Evolutionary conservation across 306 rosid species (phyloP), one percentile per base, ranked within the genome.

Genomic region (Vicia faba): DNA sequence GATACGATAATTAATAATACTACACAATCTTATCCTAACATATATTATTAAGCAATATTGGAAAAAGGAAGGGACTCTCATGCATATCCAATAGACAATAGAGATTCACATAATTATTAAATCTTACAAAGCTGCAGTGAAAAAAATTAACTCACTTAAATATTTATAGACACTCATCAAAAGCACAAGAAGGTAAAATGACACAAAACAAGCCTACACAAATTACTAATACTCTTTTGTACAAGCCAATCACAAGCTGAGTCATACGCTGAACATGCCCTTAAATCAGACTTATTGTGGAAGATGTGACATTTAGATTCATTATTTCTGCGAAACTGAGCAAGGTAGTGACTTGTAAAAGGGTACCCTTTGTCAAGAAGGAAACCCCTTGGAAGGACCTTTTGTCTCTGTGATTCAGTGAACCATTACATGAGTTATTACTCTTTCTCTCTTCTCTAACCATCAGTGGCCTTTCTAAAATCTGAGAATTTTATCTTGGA

Each of bases 21-120:
- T 19, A 40, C 12, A 28, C 11, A 26, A 61, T 18, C 19, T 23
- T 15, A 61, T 26, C 48, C 33, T 3, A 69, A 56, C 33, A 39
- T 45, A 35, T 18, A 48, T 25, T 13, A 38, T 33, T 51, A 16
- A 1, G 57, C n/a, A 8, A 39, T 16, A 50, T 19, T 7, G 11
- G 14, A 28, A 28, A 23, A 20, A 33, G 8, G 8, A 15, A 68
- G 53, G 48, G 15, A 53, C 38, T 60, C 5, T 16, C 18, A 20
- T 26, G 40, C 57, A 75, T 75, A 49, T 15, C 33, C 50, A 61
- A 20, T n/a, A 48, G 43, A 71, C n/a, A 26, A 11, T 72, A 62
- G 49, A 41, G 50, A 15, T 26, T 72, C 44, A 7, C 29, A 62
- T 39, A 40, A 62, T 1, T n/a, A 40, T 25, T 50, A 36, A 26